Evolutionary conservation across 768 basidiomycete genomes (phyloP), one percentile per base, ranked within the genome.

Genomic region (Kwoniella dendrophila): DNA sequence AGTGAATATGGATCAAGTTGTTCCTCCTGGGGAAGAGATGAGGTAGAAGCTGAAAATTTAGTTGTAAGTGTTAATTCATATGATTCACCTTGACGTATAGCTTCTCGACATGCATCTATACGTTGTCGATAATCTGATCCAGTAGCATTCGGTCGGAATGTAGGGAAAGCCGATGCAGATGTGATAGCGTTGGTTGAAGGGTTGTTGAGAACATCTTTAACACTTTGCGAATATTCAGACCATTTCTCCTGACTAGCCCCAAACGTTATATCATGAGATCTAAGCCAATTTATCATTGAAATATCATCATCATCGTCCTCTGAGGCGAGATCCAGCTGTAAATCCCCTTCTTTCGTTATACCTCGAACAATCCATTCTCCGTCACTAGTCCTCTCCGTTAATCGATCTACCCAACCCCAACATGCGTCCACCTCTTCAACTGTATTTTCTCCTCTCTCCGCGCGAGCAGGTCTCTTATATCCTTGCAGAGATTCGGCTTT

Each of bases 1-100:
- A 80, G 61, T 2, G 67, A 41, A 55, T 78, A 75, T 0, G 78
- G 74, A 22, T 77, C 71, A 4, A 54, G 34, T 24, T 32, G n/a
- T n/a, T n/a, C n/a, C n/a, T n/a, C n/a, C n/a, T n/a, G n/a, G n/a
- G n/a, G n/a, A n/a, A n/a, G n/a, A n/a, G n/a, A 26, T 16, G 67
- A 11, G 18, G 36, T 18, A 8, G 53, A 34, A 11, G 61, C 29
- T 22, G 45, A 22, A 83, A 83, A 43, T 1, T 62, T 62, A 18
- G 80, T 80, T 1, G 94, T 96, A 32, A 96, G 81, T 67, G 93
- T 96, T 34, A 97, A 84, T 76, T 97, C 94, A 79, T 97, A 97
- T 2, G 90, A 90, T 73, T 96, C 89, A 2, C 94, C 94, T 30
- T 87, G 83, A 62, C 83, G 88, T 38, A 96, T 85, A 63, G 84